phyloP scores from a whole-genome alignment of 805 yeast genomes.

The Starmera quercuum region DNA sequence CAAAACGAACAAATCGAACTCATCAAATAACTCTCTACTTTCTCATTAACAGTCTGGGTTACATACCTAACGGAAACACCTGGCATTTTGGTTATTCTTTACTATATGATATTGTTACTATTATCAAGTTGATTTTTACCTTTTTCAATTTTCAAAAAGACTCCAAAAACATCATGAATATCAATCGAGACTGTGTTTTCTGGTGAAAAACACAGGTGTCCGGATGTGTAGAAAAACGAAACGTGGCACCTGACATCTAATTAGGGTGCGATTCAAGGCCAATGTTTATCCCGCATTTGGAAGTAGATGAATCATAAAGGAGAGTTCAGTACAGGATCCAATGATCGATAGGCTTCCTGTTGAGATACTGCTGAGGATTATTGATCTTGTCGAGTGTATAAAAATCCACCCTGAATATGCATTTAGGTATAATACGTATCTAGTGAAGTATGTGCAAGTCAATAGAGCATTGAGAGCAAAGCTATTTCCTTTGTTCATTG shows the following conservation, averaged over 20 bases:
- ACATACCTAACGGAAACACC: slow-evolving; percentile 98
- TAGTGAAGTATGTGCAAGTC: not conserved
- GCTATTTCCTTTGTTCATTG: not conserved
- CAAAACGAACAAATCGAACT: too few species aligned
- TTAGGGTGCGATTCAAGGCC: too few species aligned
- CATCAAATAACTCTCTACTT: too few species aligned
- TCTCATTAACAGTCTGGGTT: not conserved
- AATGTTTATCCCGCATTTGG: too few species aligned
- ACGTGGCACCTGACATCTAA: too few species aligned
- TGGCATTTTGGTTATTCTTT: slow-evolving; percentile 61
- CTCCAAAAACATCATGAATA: too few species aligned
- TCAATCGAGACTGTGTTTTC: slow-evolving; percentile 3
- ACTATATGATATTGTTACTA: slow-evolving; percentile 18
- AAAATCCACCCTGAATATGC: not conserved
- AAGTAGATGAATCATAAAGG: too few species aligned
- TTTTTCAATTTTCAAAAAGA: slow-evolving; percentile 26
- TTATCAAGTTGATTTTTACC: slow-evolving; percentile 24
- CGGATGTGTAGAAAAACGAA: too few species aligned
- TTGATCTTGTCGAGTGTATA: not conserved
- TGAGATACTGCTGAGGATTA: not conserved
- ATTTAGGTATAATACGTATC: not conserved
- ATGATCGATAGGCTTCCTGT: slow-evolving; percentile 1
- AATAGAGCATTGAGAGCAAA: not conserved
- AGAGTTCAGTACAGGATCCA: not conserved
- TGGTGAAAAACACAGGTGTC: not conserved